Evolutionary conservation across 2,329 filamentous ascomycete species (phyloP).

Genomic region (Trichoderma sp.): DNA sequence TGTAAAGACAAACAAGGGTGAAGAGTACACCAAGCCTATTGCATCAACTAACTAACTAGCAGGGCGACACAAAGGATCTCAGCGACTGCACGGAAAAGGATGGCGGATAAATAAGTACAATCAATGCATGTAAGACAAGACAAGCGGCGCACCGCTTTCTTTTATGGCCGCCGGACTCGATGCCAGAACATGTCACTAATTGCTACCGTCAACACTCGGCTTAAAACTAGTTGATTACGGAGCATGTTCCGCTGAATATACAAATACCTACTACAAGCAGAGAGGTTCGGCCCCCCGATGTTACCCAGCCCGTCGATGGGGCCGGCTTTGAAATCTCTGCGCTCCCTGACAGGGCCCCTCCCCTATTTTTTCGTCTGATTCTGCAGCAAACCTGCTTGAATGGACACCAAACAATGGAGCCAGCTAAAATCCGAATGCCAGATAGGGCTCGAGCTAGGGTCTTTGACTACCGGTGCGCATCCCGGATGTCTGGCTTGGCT

Average conservation of each 20-base stretch:
- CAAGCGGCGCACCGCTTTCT: neutral
- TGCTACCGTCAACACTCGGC: neutral
- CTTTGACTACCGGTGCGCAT: neutral
- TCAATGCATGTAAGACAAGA: constrained; percentile 14
- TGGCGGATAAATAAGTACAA: neutral
- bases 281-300: neutral
- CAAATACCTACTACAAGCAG: neutral
- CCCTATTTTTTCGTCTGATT: neutral
- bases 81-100: neutral
- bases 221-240: neutral
- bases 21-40: neutral
- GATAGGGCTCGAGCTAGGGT: neutral
- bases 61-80: neutral
- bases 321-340: constrained; percentile 10
- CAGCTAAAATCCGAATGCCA: neutral
- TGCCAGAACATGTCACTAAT: neutral
- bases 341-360: neutral
- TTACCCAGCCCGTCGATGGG: neutral
- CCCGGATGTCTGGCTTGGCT: neutral
- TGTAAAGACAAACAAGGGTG: neutral
- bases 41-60: neutral
- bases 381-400: neutral
- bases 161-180: neutral
- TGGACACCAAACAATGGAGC: neutral
- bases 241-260: neutral